These are phyloP conservation scores for Diospyros kaki DNA, from an alignment of 148 eudicot genomes.

Conservation along the genomic window DNA sequence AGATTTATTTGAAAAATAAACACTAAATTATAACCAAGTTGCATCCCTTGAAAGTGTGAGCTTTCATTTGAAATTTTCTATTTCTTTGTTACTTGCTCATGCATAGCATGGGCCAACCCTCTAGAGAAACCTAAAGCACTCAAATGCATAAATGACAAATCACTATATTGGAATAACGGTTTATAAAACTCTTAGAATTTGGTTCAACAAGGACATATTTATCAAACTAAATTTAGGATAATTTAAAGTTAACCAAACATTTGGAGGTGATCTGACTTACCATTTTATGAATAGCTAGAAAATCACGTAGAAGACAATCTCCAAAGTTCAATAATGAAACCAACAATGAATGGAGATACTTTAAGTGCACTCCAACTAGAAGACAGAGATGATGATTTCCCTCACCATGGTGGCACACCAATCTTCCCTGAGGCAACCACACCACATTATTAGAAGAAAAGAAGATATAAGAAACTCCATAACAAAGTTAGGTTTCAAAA, in stretches of 20 bases:
- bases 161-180: not conserved
- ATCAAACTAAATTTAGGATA: not conserved
- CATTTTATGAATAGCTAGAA: constrained; percentile 58
- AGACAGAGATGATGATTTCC: constrained; percentile 22
- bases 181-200: not conserved
- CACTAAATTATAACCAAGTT: too few species aligned
- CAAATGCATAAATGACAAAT: not conserved
- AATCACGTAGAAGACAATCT: constrained; percentile 67
- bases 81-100: too few species aligned
- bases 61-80: too few species aligned
- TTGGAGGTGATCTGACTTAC: constrained; percentile 35
- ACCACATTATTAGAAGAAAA: constrained; percentile 7
- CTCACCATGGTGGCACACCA: constrained; percentile 26
- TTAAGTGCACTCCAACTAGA: constrained; percentile 32
- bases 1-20: too few species aligned
- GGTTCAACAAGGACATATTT: not conserved
- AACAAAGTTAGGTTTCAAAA: not conserved
- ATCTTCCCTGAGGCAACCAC: constrained; percentile 46
- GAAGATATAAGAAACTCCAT: not conserved
- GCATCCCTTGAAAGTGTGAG: too few species aligned
- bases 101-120: too few species aligned
- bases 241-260: not conserved
- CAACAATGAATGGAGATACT: constrained; percentile 42
- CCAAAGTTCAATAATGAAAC: constrained; percentile 47
- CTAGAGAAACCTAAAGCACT: too few species aligned